Conservation (phyloP, 768 basidiomycete genomes). For the Boletellus ananas region DNA sequence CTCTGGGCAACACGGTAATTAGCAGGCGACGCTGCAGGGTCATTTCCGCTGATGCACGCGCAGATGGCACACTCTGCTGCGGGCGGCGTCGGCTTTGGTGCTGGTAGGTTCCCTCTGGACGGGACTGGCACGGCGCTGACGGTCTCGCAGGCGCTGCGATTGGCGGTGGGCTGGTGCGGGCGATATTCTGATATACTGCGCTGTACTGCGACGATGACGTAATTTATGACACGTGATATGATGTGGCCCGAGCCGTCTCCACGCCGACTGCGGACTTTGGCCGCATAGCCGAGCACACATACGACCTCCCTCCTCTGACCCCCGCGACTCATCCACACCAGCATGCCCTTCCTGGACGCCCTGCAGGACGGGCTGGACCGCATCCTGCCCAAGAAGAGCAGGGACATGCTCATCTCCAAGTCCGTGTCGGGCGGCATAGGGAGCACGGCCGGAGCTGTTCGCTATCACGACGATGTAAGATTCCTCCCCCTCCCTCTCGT, state of each 20-base stretch:
- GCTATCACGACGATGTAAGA: constrained; percentile 73
- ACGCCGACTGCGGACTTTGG: neutral
- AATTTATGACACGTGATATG: constrained; percentile 25
- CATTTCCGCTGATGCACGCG: constrained; percentile 19
- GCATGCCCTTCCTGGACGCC: constrained; percentile 29
- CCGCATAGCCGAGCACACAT: constrained; percentile 6
- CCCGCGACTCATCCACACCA: neutral
- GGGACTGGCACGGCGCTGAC: neutral
- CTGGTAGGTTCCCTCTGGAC: constrained; percentile 42
- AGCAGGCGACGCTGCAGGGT: neutral
- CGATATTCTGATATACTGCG: constrained; percentile 40
- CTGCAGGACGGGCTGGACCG: constrained; percentile 31
- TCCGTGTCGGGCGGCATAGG: constrained; percentile 56
- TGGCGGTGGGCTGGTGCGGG: constrained; percentile 45
- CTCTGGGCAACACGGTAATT: constrained; percentile 48
- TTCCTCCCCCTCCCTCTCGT: neutral
- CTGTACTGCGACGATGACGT: constrained; percentile 8
- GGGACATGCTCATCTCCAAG: constrained; percentile 21
- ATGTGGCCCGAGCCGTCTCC: too few species aligned
- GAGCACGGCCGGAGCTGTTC: constrained; percentile 52
- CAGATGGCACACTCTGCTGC: constrained; percentile 58
- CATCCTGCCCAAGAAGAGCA: constrained; percentile 23
- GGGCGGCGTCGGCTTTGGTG: constrained; percentile 76
- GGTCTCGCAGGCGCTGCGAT: constrained; percentile 43
- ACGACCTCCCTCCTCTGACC: neutral